phyloP scores from a whole-genome alignment of 2,329 filamentous ascomycete species.

The Diaporthe nobilis region DNA sequence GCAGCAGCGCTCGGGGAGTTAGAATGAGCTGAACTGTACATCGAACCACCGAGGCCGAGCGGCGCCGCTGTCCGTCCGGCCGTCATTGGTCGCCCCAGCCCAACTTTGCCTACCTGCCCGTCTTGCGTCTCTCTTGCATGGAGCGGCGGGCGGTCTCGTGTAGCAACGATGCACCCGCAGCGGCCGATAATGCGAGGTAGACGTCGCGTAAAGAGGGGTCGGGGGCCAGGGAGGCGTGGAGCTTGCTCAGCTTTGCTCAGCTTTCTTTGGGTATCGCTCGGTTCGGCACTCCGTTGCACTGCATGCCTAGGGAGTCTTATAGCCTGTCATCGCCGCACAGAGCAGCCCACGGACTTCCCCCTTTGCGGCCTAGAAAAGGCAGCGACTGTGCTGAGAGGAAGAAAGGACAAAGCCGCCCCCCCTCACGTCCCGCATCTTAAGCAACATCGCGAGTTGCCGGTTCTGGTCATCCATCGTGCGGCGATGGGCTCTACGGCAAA shows the following conservation, averaged over 20 bases:
- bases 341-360: not conserved
- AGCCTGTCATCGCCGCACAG: not conserved
- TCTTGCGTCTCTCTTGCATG: constrained; percentile 10
- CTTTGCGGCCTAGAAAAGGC: not conserved
- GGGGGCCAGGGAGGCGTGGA: not conserved
- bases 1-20: not conserved
- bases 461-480: not conserved
- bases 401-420: not conserved
- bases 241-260: not conserved
- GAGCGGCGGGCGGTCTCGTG: not conserved
- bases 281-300: not conserved
- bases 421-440: not conserved
- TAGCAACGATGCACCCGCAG: constrained; percentile 3
- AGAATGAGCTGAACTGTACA: not conserved
- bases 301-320: not conserved
- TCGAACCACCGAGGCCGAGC: constrained; percentile 2
- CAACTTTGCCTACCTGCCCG: not conserved
- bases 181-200: not conserved
- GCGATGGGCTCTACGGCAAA: constrained; percentile 15
- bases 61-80: not conserved
- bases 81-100: constrained; percentile 10
- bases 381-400: not conserved
- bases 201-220: not conserved
- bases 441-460: not conserved
- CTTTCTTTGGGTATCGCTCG: not conserved